A percentile compares a stretch with the other conserved stretches of the same genome.
These are phyloP conservation scores for Borovskyia barvae DNA, from an alignment of 208 protist species.

Conservation along the genomic window DNA sequence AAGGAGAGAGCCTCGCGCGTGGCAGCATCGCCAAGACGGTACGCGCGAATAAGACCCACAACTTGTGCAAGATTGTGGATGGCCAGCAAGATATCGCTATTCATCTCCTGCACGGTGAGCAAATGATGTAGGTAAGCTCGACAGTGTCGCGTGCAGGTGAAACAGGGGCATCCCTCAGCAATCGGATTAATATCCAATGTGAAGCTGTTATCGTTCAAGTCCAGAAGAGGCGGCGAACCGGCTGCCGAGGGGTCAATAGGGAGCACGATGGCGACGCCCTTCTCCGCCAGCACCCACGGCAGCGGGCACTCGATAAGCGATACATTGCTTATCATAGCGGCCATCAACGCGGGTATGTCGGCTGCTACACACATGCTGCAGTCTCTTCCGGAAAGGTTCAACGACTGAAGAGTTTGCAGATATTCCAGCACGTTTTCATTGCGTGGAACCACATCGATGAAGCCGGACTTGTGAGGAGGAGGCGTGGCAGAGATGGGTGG, in stretches of 20 bases:
- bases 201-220: constrained; percentile 75
- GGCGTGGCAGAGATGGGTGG: constrained; percentile 25
- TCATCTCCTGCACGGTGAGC: constrained; percentile 90
- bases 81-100: constrained; percentile 70
- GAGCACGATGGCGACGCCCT: constrained; percentile 63
- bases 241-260: background rate
- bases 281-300: constrained; percentile 71
- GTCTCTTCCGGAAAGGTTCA: constrained; percentile 15
- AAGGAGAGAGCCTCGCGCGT: constrained; percentile 29
- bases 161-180: constrained; percentile 53
- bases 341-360: constrained; percentile 45
- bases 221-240: constrained; percentile 26
- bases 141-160: constrained; percentile 73
- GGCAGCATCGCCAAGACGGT: constrained; percentile 9
- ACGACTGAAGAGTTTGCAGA: constrained; percentile 19
- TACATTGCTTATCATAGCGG: constrained; percentile 42
- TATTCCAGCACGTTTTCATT: constrained; percentile 41
- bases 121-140: constrained; percentile 87
- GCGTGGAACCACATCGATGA: constrained; percentile 33
- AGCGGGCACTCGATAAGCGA: constrained; percentile 67
- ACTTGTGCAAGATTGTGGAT: constrained; percentile 79
- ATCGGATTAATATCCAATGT: constrained; percentile 65
- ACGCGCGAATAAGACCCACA: constrained; percentile 31
- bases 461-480: constrained; percentile 13
- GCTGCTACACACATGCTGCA: constrained; percentile 40